A percentile compares a stretch with the other conserved stretches of the same genome.
Evolutionary conservation across 371 early-diverging fungal species (phyloP).

Genomic region (Actinomortierella wolfii): DNA sequence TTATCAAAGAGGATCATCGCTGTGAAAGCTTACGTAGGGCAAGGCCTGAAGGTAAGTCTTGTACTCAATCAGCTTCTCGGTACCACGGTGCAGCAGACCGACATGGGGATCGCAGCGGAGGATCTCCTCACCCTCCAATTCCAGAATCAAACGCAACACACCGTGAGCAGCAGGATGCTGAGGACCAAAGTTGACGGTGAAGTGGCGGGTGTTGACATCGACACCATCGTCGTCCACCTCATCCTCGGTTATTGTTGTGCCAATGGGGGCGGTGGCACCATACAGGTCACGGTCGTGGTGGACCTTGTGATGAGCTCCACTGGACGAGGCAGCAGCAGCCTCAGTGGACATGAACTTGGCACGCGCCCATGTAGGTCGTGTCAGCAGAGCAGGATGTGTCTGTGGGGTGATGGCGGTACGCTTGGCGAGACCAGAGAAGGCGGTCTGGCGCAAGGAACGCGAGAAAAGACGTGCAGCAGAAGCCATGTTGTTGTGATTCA

Average conservation of each 20-base stretch:
- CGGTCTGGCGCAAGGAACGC: constrained; percentile 9
- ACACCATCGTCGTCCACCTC: constrained; percentile 52
- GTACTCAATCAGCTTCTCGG: constrained; percentile 98
- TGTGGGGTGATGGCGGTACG: neutral
- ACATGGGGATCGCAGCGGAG: constrained; percentile 96
- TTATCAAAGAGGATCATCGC: too few species aligned
- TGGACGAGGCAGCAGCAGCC: constrained; percentile 6
- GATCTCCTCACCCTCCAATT: constrained; percentile 92
- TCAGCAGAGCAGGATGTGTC: constrained; percentile 6
- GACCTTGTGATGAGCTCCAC: constrained; percentile 19
- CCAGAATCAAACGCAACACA: constrained; percentile 95
- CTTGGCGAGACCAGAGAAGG: neutral
- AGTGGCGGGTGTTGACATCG: constrained; percentile 69
- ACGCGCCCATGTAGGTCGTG: neutral
- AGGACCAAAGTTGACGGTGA: constrained; percentile 98
- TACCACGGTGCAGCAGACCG: constrained; percentile 96
- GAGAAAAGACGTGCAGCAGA: constrained; percentile 43
- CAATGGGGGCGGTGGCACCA: constrained; percentile 17
- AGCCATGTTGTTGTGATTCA: constrained; percentile 17
- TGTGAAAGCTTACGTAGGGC: constrained; percentile 69
- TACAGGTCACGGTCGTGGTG: constrained; percentile 18
- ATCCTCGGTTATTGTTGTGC: constrained; percentile 24
- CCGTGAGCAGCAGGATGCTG: constrained; percentile 99
- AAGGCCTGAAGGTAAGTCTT: constrained; percentile 97
- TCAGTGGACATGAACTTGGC: constrained; percentile 31